phyloP scores from a whole-genome alignment of 116 monocot species.

The Phalaenopsis hybrid region DNA sequence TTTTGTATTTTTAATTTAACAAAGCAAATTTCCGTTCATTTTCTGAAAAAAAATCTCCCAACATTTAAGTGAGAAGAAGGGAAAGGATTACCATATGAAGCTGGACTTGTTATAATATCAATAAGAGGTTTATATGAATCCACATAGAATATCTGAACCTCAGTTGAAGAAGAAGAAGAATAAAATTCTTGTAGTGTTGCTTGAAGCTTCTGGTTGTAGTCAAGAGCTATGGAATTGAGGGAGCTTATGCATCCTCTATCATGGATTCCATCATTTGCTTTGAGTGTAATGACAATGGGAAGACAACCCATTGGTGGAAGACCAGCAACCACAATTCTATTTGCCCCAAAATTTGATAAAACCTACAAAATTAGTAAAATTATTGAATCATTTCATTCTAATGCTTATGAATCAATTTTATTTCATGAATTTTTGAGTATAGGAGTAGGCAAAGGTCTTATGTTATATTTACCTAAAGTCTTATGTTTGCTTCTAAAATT shows the following conservation, averaged over 20 bases:
- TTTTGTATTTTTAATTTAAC: too few species aligned
- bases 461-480: too few species aligned
- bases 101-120: slow-evolving; percentile 28
- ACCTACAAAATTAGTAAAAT: slow-evolving; percentile 15
- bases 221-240: slow-evolving; percentile 36
- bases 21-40: too few species aligned
- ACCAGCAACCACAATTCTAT: slow-evolving; percentile 37
- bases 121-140: slow-evolving; percentile 44
- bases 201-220: slow-evolving; percentile 53
- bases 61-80: not conserved
- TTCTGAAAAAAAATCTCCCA: not conserved
- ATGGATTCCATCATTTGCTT: slow-evolving; percentile 28
- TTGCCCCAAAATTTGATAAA: slow-evolving; percentile 33
- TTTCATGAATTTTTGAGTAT: too few species aligned
- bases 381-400: not conserved
- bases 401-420: not conserved
- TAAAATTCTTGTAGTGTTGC: slow-evolving; percentile 16
- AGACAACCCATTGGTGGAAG: slow-evolving; percentile 64
- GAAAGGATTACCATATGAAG: slow-evolving; percentile 35
- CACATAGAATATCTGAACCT: slow-evolving; percentile 16
- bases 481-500: too few species aligned
- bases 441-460: too few species aligned
- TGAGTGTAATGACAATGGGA: slow-evolving; percentile 55
- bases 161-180: not conserved
- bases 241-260: slow-evolving; percentile 37